Evolutionary conservation across 2,329 filamentous ascomycete genomes (phyloP), one percentile per base, ranked within the genome.

Genomic region (Zopfia rhizophila): DNA sequence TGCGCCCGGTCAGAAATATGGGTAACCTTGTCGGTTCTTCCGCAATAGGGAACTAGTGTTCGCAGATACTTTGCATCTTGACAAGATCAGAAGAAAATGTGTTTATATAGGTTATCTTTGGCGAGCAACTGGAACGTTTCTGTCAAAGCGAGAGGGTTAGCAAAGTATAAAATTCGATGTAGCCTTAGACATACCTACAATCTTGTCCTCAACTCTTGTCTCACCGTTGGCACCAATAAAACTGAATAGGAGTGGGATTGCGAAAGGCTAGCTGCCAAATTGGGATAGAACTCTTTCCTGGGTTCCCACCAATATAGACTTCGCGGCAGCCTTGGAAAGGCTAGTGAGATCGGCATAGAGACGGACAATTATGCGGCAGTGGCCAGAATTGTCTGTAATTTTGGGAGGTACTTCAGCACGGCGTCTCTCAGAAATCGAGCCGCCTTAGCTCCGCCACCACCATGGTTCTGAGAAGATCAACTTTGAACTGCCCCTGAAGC

Each of bases 51-150:
- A 4, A 75, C 79, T 18, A 87, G 70, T 35, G 84, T 75, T 5
- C 80, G 77, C 32, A 84, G 68, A 60, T 86, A 85, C 37, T 79
- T 78, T 17, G 74, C 74, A 55, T 87, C 82, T 53, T 86, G 83
- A 56, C 84, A 87, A 27, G 79, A 82, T 4, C 82, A 84, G 45
- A 85, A 82, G 58, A 82, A 82, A 24, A 88, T 83, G 60, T 86
- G 84, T 55, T 82, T 83, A 71, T 85, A 88, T 58, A 85, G 81
- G 3, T 75, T 69, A 55, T 82, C 83, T 32, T 84, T 79, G 24
- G 75, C 78, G 49, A 83, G 84, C 1, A 85, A 71, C 4, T 74
- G 71, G 60, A 76, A 72, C 45, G 68, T 49, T 55, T 72, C 55
- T 72, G 27, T 12, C 37, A 4, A 32, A 16, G 24, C 17, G 24